Conservation (phyloP, 768 basidiomycete genomes). For the Filobasidium wieringae region DNA sequence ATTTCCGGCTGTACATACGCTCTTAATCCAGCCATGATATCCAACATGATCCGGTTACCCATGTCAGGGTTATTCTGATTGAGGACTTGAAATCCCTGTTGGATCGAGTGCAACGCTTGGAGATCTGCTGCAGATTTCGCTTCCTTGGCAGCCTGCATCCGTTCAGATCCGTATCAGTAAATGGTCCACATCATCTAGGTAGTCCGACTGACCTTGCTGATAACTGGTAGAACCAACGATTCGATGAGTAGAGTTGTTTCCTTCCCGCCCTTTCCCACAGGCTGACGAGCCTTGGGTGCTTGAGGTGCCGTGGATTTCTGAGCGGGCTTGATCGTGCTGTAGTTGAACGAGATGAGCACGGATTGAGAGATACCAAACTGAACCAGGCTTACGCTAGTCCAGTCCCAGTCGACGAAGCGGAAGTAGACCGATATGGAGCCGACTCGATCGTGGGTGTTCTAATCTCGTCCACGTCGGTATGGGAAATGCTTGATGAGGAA, state of each 20-base stretch:
- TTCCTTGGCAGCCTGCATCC: conserved; percentile 18
- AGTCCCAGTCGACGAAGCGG: no score
- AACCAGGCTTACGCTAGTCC: no score
- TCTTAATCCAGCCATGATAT: conserved; percentile 79
- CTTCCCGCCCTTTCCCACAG: conserved; percentile 90
- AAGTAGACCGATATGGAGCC: no score
- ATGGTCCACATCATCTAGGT: not conserved
- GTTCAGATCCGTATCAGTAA: conserved; percentile 3
- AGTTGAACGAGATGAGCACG: no score
- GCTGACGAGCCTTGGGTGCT: conserved; percentile 47
- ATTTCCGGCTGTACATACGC: conserved; percentile 57
- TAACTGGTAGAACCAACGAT: conserved; percentile 68
- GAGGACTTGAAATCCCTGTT: conserved; percentile 77
- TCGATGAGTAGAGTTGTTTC: conserved; percentile 53
- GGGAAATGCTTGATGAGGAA: not conserved
- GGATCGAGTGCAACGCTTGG: conserved; percentile 77
- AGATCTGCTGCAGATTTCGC: conserved; percentile 82
- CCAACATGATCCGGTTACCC: conserved; percentile 76
- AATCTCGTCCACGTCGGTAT: not conserved
- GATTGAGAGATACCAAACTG: no score
- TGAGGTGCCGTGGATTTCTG: conserved; percentile 4
- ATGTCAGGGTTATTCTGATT: conserved; percentile 70
- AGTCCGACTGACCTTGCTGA: conserved; percentile 54
- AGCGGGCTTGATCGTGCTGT: conserved; percentile 3
- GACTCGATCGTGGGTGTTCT: not conserved